Evolutionary conservation across 1,284 basidiomycete genomes (phyloP).

Genomic region (Apiotrichum veenhuisii): DNA sequence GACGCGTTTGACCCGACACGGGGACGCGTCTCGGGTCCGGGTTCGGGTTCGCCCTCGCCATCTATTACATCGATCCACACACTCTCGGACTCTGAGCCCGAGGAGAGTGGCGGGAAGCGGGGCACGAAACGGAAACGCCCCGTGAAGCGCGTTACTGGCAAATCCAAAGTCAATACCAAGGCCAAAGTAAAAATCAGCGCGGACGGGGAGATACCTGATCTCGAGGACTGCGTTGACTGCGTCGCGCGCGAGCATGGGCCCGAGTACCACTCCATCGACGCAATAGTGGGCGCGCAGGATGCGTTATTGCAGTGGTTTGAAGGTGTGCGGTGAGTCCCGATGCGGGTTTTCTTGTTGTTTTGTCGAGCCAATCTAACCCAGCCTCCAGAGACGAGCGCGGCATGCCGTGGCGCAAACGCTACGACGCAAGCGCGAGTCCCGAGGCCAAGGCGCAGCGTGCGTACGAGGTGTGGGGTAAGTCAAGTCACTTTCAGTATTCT

Average conservation of each 20-base stretch:
- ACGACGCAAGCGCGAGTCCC: slow-evolving; percentile 26
- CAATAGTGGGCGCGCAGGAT: slow-evolving; percentile 24
- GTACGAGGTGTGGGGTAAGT: slow-evolving; percentile 44
- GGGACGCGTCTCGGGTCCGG: background rate
- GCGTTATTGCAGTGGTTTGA: slow-evolving; percentile 48
- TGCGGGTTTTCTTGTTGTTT: too few species aligned
- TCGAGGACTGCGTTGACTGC: slow-evolving; percentile 20
- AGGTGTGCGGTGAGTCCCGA: slow-evolving; percentile 32
- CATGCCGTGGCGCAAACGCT: slow-evolving; percentile 50
- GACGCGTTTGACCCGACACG: background rate
- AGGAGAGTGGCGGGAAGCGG: background rate
- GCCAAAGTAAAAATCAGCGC: background rate
- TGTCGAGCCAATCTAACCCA: too few species aligned
- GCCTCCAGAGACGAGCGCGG: slow-evolving; percentile 41
- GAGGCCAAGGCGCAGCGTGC: slow-evolving; percentile 47
- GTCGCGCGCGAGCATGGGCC: slow-evolving; percentile 29
- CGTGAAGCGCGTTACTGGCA: background rate
- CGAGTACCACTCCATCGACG: slow-evolving; percentile 29
- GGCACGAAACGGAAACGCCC: slow-evolving; percentile 10
- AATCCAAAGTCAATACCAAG: background rate
- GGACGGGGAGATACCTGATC: background rate
- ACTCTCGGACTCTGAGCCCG: background rate
- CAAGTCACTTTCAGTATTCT: background rate
- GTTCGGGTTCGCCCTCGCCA: background rate
- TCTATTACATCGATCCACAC: background rate